Percentiles rank a stretch among this genome's conserved stretches.
Evolutionary conservation across 306 rosid genomes (phyloP).

Genomic region (Senna tora): DNA sequence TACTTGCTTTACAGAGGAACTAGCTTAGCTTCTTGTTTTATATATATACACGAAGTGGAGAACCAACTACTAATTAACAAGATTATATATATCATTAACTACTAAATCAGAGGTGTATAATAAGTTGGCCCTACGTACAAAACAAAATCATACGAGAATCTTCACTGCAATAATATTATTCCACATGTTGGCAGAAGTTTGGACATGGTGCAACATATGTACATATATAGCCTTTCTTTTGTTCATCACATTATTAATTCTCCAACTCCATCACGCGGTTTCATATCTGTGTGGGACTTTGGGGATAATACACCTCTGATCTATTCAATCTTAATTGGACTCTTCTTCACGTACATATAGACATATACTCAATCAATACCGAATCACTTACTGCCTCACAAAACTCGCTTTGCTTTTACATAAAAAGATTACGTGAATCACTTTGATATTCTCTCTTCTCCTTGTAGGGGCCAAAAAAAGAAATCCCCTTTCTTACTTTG

Average conservation of each 20-base stretch:
- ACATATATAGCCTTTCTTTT: no score
- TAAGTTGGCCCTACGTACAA: neutral
- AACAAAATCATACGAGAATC: neutral
- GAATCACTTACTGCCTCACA: conserved; percentile 50
- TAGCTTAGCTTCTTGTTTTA: no score
- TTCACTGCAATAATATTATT: conserved; percentile 54
- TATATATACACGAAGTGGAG: no score
- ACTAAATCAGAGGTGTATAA: neutral
- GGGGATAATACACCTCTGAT: no score
- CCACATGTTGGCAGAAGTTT: conserved; percentile 63
- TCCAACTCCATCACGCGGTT: conserved; percentile 35
- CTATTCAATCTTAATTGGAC: no score
- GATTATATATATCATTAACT: no score
- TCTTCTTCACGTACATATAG: no score
- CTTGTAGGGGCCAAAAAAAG: neutral
- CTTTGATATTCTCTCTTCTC: neutral
- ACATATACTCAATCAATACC: conserved; percentile 4
- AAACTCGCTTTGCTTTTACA: conserved; percentile 39
- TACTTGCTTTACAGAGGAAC: no score
- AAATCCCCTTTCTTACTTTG: neutral
- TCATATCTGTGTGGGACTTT: no score
- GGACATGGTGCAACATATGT: conserved; percentile 51
- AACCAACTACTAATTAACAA: no score
- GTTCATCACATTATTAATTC: no score
- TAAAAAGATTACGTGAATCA: conserved; percentile 37